These are phyloP conservation scores for Claviceps purpurea DNA, from an alignment of 2,329 filamentous ascomycete genomes.

Conservation along the genomic window DNA sequence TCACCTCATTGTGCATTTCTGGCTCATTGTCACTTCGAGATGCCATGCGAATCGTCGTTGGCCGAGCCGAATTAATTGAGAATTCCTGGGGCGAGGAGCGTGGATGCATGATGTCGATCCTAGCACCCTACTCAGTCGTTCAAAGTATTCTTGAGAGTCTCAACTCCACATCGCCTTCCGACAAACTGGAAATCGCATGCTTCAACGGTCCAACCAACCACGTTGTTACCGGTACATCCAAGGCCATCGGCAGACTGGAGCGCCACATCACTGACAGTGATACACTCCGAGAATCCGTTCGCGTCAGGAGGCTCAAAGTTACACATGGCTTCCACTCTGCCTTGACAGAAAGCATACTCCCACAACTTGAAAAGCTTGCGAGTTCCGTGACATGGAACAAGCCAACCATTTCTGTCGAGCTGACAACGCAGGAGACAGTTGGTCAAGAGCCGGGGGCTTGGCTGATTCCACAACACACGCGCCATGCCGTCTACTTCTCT, in stretches of 20 bases:
- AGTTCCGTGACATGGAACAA: slow-evolving; percentile 3
- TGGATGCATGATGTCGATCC: slow-evolving; percentile 26
- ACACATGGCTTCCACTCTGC: slow-evolving; percentile 34
- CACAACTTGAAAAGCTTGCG: slow-evolving; percentile 13
- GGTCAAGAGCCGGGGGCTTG: background rate
- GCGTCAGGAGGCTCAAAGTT: slow-evolving; percentile 25
- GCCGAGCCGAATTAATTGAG: slow-evolving; percentile 17
- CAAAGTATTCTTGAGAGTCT: background rate
- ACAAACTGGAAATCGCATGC: slow-evolving; percentile 7
- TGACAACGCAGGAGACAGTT: background rate
- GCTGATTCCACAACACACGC: slow-evolving; percentile 23
- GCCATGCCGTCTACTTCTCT: slow-evolving; percentile 30
- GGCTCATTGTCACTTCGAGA: slow-evolving; percentile 18
- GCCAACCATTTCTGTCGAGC: slow-evolving; percentile 5
- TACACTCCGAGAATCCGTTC: slow-evolving; percentile 9
- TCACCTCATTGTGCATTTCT: slow-evolving; percentile 25
- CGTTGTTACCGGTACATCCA: background rate
- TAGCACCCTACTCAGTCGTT: background rate
- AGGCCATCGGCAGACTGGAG: slow-evolving; percentile 17
- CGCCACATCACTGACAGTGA: background rate
- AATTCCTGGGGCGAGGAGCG: slow-evolving; percentile 21
- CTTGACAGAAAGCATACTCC: slow-evolving; percentile 23
- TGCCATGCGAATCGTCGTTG: slow-evolving; percentile 16
- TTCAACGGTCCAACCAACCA: background rate
- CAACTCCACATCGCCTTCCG: background rate